Evolutionary conservation across 345 rosid genomes (phyloP).

Genomic region (Sonneratia caseolaris): DNA sequence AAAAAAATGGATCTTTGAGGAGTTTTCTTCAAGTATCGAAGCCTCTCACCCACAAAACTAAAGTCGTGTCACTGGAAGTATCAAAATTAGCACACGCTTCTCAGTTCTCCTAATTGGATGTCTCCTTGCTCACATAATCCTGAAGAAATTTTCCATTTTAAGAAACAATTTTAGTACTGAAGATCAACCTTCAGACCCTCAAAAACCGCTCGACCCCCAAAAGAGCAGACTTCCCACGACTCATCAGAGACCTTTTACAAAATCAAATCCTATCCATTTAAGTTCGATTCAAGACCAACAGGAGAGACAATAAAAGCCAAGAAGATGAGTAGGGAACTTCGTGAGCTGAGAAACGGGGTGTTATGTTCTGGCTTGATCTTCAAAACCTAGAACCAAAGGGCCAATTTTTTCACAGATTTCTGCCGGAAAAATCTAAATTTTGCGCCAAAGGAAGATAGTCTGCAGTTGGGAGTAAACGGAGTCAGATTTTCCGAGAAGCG

Average conservation of each 20-base stretch:
- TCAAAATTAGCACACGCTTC: not conserved
- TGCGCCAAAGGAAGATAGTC: not conserved
- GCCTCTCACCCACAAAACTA: not conserved
- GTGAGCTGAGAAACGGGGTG: not conserved
- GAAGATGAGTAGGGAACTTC: not conserved
- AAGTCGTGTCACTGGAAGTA: not conserved
- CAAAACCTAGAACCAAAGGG: not conserved
- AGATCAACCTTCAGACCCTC: not conserved
- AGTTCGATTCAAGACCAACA: not conserved
- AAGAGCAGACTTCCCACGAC: not conserved
- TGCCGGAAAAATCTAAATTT: not conserved
- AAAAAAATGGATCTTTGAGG: not conserved
- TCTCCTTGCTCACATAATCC: not conserved
- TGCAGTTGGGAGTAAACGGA: not conserved
- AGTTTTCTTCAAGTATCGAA: not conserved
- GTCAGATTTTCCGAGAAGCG: not conserved
- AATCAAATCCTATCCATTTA: not conserved
- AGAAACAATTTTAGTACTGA: not conserved
- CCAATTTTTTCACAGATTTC: not conserved
- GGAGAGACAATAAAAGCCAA: not conserved
- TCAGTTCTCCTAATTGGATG: not conserved
- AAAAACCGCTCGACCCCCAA: not conserved
- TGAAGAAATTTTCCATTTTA: not conserved
- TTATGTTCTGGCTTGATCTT: not conserved
- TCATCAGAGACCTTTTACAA: not conserved